Evolutionary conservation across 805 yeast species (phyloP).

Genomic region (Kregervanrija delftensis): DNA sequence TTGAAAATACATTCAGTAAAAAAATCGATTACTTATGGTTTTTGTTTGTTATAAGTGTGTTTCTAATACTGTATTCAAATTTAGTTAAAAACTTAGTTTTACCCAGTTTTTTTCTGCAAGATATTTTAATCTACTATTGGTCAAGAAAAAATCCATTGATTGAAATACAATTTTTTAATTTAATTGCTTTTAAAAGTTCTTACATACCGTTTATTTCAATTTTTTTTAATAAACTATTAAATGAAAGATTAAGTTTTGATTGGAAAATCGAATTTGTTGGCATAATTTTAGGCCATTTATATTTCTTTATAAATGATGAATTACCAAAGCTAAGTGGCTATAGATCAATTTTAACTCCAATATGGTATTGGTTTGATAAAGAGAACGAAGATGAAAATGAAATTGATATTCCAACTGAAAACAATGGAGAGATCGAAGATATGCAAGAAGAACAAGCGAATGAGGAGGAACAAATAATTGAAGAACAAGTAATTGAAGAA

Average conservation of each 20-base stretch:
- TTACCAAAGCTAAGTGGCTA: conserved; percentile 31
- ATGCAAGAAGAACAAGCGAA: background rate
- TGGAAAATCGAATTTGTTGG: conserved; percentile 26
- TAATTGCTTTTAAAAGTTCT: conserved; percentile 34
- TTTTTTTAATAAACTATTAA: conserved; percentile 11
- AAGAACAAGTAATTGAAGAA: background rate
- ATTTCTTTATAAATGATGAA: conserved; percentile 34
- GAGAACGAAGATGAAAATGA: background rate
- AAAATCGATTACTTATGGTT: conserved; percentile 35
- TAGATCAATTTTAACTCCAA: conserved; percentile 33
- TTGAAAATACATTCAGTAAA: conserved; percentile 29
- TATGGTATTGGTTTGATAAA: conserved; percentile 30
- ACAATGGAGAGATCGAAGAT: background rate
- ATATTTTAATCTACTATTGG: conserved; percentile 37
- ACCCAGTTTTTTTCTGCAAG: conserved; percentile 33
- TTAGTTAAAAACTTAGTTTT: conserved; percentile 22
- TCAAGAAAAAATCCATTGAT: conserved; percentile 38
- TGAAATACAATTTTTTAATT: conserved; percentile 33
- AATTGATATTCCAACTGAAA: background rate
- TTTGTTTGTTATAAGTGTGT: conserved; percentile 23
- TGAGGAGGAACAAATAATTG: background rate
- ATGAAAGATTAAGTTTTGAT: conserved; percentile 1
- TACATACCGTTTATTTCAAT: conserved; percentile 37
- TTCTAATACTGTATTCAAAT: conserved; percentile 28
- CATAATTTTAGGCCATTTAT: conserved; percentile 36